phyloP scores from a whole-genome alignment of 192 early-diverging fungal species.

The Coemansia sp. region DNA sequence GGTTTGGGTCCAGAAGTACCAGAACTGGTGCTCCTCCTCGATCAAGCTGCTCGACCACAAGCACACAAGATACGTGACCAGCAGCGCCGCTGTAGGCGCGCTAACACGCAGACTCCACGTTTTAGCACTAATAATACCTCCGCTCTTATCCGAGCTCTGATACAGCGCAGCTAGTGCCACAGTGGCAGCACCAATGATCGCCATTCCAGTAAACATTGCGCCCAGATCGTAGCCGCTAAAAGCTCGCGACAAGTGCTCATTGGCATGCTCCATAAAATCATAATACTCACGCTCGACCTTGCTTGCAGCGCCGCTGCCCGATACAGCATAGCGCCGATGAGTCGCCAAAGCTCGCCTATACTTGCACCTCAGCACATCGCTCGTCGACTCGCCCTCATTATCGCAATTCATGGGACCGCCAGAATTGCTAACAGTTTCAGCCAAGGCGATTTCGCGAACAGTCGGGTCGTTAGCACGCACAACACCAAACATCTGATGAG shows the following conservation, averaged over 20 bases:
- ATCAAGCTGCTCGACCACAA: conserved; percentile 70
- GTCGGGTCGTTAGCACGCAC: conserved; percentile 34
- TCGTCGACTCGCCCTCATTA: background rate
- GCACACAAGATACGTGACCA: conserved; percentile 58
- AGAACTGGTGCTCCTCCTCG: conserved; percentile 77
- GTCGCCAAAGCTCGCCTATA: conserved; percentile 35
- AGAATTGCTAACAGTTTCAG: background rate
- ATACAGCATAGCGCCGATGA: conserved; percentile 3
- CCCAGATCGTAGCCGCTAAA: conserved; percentile 50
- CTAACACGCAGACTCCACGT: conserved; percentile 14
- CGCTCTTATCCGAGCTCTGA: conserved; percentile 10
- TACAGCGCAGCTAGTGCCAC: conserved; percentile 19
- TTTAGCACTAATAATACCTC: conserved; percentile 13
- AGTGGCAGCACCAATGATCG: conserved; percentile 20
- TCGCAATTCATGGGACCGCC: conserved; percentile 7
- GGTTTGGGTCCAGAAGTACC: conserved; percentile 75
- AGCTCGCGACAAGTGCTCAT: conserved; percentile 40
- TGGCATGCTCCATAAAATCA: conserved; percentile 37
- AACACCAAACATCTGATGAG: conserved; percentile 62
- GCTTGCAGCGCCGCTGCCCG: background rate
- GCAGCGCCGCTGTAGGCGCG: conserved; percentile 28
- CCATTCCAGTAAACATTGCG: conserved; percentile 45
- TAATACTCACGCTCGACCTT: conserved; percentile 35
- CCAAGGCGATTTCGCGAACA: background rate
- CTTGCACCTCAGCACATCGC: conserved; percentile 31